Base-by-base conservation (phyloP, 2,329 filamentous ascomycete genomes). In the Monosporascus sp. region DNA sequence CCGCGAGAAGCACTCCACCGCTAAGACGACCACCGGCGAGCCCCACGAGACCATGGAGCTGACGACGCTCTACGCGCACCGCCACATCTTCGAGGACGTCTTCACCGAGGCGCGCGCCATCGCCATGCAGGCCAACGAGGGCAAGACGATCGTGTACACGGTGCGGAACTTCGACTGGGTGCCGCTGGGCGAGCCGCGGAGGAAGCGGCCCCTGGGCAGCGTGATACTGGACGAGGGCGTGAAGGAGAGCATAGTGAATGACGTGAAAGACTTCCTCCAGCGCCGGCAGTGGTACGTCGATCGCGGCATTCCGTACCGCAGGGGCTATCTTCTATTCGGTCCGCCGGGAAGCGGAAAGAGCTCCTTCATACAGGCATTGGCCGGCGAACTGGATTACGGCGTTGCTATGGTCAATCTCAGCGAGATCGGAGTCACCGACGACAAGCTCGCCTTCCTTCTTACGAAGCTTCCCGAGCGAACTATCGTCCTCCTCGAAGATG, bases 41-140 rank as follows among this genome's bases (percentile, higher is more conserved):
- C 94, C 94, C 1, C 96, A 96, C 75, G 94, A 99, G 73, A 96
- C 92, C 1, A 82, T 99, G 48, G 94, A 90, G 54, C 75, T 99
- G 55, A 97, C 93, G 3, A 93, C 94, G 1, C 78, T 99, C 14
- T 97, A 96, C 76, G 82, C 89, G 47, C 87, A 96, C 61, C 87
- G 92, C 3, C 83, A 93, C 62, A 82, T 97, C 15, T 97, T 99
- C 64, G 89, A 96, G 67, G 84, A 90, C 22, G 83, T 99, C 15
- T 97, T 99, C 63, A 80, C 79, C 22, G 90, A 97, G 70, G 93
- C 94, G 3, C 89, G 96, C 65, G 77, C 81, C 18, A 79, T 97
- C 54, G 91, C 92, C 1, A 80, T 84, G 37, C 84, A 86, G 63
- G 87, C 88, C 37, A 87, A 90, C 52, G 90, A 97, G 69, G 94